These are phyloP conservation scores for Verbena officinalis DNA, from an alignment of 257 asterid species.

Conservation along the genomic window DNA sequence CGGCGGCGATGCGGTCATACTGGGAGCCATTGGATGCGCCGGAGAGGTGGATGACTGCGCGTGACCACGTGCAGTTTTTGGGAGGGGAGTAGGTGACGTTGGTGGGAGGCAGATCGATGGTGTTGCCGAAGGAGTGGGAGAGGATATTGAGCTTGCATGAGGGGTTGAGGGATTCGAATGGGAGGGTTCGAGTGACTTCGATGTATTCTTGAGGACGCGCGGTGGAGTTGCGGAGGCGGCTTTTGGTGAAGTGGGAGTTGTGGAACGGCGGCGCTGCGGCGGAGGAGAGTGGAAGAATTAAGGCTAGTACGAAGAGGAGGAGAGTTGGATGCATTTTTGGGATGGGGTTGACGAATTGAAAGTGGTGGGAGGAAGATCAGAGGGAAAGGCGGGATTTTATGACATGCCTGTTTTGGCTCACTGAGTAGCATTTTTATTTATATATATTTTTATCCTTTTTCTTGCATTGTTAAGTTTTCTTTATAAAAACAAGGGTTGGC, in stretches of 20 bases:
- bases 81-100: conserved; percentile 63
- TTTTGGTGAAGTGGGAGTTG: conserved; percentile 40
- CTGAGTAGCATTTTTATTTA: too few relatives aligned
- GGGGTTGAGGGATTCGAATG: conserved; percentile 47
- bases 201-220: conserved; percentile 40
- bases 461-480: too few relatives aligned
- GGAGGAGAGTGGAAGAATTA: conserved; percentile 32
- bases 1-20: conserved; percentile 82
- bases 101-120: conserved; percentile 64
- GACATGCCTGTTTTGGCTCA: background rate
- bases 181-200: conserved; percentile 63
- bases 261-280: conserved; percentile 37
- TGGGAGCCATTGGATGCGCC: conserved; percentile 68
- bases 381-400: conserved; percentile 25
- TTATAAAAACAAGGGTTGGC: too few relatives aligned
- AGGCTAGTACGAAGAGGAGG: conserved; percentile 27
- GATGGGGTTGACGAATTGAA: background rate
- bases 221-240: conserved; percentile 9
- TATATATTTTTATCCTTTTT: background rate
- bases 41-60: conserved; percentile 57
- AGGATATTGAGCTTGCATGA: conserved; percentile 61
- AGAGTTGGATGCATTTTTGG: conserved; percentile 37
- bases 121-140: conserved; percentile 63
- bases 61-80: conserved; percentile 64
- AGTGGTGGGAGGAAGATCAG: background rate